Conservation (phyloP, 2,329 filamentous ascomycete genomes). For the Diaporthe australafricana region DNA sequence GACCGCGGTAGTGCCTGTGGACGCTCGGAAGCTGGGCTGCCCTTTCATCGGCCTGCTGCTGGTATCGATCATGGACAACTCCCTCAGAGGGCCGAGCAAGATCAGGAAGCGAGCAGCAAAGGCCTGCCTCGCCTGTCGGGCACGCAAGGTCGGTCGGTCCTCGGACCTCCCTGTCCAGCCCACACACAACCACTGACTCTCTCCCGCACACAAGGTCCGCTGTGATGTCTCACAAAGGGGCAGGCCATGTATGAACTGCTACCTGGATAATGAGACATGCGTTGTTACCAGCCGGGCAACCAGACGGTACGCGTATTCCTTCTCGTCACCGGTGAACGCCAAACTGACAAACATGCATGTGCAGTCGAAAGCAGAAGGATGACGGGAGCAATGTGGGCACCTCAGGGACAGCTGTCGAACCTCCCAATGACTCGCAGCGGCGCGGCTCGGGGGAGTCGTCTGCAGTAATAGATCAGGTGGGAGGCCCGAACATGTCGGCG, state of each 20-base stretch:
- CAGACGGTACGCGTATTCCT: slow-evolving; percentile 48
- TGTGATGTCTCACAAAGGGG: slow-evolving; percentile 63
- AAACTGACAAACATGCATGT: not conserved
- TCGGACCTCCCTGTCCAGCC: not conserved
- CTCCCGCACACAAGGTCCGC: slow-evolving; percentile 56
- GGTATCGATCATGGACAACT: slow-evolving; percentile 21
- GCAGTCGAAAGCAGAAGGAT: slow-evolving; percentile 24
- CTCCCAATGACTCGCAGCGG: slow-evolving; percentile 8
- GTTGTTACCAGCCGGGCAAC: slow-evolving; percentile 54
- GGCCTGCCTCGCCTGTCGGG: slow-evolving; percentile 62
- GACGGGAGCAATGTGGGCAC: not conserved
- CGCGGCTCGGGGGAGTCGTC: not conserved
- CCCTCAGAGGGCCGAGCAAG: slow-evolving; percentile 42
- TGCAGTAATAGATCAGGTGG: slow-evolving; percentile 44
- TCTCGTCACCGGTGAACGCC: not conserved
- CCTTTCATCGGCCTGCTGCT: not conserved
- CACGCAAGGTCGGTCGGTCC: slow-evolving; percentile 44
- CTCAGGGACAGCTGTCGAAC: not conserved
- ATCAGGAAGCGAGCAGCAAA: slow-evolving; percentile 60
- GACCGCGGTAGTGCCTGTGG: slow-evolving; percentile 2
- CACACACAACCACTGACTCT: not conserved
- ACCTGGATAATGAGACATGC: slow-evolving; percentile 60
- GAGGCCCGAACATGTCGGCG: not conserved
- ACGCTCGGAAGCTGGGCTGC: slow-evolving; percentile 2
- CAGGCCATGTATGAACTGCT: slow-evolving; percentile 64